Conservation (phyloP, 2,329 filamentous ascomycete genomes). For the Alternaria sp. region DNA sequence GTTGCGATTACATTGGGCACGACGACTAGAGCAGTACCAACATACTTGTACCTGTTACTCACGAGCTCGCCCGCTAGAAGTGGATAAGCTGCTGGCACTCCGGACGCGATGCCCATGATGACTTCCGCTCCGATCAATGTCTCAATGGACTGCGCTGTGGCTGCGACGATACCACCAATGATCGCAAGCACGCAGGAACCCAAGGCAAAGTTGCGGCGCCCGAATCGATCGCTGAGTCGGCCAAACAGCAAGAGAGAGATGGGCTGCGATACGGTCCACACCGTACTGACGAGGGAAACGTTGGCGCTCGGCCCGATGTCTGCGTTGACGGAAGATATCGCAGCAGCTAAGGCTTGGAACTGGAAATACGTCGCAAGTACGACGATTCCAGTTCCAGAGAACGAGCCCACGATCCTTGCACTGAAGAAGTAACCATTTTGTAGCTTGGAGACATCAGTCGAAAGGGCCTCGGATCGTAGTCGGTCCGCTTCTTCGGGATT, state of each 20-base stretch:
- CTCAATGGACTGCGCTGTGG: not conserved
- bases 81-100: not conserved
- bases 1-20: not conserved
- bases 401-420: not conserved
- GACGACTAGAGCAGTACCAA: not conserved
- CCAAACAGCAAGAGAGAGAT: not conserved
- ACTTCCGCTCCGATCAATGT: not conserved
- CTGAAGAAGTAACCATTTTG: not conserved
- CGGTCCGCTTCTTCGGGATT: not conserved
- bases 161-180: not conserved
- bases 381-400: slow-evolving; percentile 18
- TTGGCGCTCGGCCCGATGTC: slow-evolving; percentile 18
- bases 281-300: not conserved
- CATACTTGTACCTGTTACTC: not conserved
- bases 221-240: not conserved
- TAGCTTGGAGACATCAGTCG: not conserved
- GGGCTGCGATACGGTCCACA: not conserved
- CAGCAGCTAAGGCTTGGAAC: slow-evolving; percentile 20
- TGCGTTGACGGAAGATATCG: slow-evolving; percentile 6
- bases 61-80: not conserved
- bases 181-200: not conserved
- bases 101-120: not conserved
- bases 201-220: not conserved
- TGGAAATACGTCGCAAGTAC: slow-evolving; percentile 24
- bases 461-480: not conserved